Conservation (phyloP, 225 moss, liverwort and hornwort genomes). For the Pseudoscleropodium purum region DNA sequence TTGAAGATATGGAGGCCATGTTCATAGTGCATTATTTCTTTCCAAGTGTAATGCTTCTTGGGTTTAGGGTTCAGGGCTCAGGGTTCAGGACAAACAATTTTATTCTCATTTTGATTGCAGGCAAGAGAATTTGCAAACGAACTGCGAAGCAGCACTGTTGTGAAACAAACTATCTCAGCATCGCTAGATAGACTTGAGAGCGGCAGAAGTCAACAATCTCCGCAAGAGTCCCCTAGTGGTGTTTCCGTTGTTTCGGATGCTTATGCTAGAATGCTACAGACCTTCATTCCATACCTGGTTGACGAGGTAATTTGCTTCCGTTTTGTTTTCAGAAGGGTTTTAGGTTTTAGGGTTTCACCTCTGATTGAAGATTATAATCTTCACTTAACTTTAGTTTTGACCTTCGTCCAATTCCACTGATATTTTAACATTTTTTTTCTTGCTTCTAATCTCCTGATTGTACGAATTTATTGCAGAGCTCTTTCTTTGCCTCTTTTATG, state of each 20-base stretch:
- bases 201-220: conserved; percentile 30
- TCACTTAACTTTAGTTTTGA: not conserved
- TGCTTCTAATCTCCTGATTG: not conserved
- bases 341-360: not conserved
- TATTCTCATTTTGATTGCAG: conserved; percentile 23
- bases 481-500: conserved; percentile 95
- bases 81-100: not conserved
- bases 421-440: not conserved
- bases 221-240: conserved; percentile 25
- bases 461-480: conserved; percentile 50
- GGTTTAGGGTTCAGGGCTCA: not conserved
- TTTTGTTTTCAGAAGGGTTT: not conserved
- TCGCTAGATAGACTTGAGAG: conserved; percentile 61
- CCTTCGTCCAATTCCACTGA: not conserved
- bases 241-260: conserved; percentile 67
- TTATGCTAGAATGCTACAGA: conserved; percentile 82
- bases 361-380: not conserved
- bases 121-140: conserved; percentile 94
- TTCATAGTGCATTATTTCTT: not conserved
- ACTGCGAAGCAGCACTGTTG: conserved; percentile 55
- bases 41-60: not conserved
- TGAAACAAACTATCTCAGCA: conserved; percentile 25
- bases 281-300: conserved; percentile 76
- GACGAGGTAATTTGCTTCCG: conserved; percentile 54
- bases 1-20: not conserved